A percentile compares a stretch with the other conserved stretches of the same genome.
phyloP scores from a whole-genome alignment of 148 eudicot species.

The Rhododendron griersonianum region DNA sequence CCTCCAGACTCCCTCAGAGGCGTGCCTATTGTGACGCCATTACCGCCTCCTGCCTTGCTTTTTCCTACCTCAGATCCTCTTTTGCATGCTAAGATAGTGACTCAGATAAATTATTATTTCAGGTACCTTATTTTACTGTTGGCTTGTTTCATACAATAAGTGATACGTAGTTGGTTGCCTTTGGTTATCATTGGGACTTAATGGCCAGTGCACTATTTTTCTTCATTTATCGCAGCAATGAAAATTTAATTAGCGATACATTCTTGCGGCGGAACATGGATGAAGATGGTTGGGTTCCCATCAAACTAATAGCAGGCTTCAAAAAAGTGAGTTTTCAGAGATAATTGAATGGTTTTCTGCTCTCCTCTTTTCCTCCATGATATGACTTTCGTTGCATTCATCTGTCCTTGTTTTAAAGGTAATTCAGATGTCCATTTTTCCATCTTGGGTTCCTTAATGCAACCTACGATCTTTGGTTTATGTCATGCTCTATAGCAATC shows the following conservation, averaged over 20 bases:
- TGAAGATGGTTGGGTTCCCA: conserved; percentile 82
- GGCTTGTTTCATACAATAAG: neutral
- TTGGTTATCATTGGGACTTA: conserved; percentile 3
- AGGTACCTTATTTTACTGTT: conserved; percentile 38
- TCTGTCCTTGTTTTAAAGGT: neutral
- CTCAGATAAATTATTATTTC: conserved; percentile 83
- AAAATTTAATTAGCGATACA: conserved; percentile 70
- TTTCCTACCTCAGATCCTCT: conserved; percentile 43
- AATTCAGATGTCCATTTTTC: neutral
- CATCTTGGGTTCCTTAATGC: neutral
- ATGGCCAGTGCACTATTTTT: neutral
- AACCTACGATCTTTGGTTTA: neutral
- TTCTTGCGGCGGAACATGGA: conserved; percentile 78
- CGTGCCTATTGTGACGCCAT: conserved; percentile 44
- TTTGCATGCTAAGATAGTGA: conserved; percentile 48
- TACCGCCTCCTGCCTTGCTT: conserved; percentile 31
- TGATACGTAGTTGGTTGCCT: neutral
- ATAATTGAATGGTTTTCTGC: conserved; percentile 3
- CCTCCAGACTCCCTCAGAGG: conserved; percentile 27
- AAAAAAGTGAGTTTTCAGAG: conserved; percentile 48
- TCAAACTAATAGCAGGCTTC: conserved; percentile 64
- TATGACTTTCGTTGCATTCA: neutral
- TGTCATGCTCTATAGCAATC: neutral
- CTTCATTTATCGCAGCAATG: conserved; percentile 47
- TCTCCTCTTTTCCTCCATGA: neutral